phyloP scores from a whole-genome alignment of 208 protist species.

The Zelonia costaricensis region DNA sequence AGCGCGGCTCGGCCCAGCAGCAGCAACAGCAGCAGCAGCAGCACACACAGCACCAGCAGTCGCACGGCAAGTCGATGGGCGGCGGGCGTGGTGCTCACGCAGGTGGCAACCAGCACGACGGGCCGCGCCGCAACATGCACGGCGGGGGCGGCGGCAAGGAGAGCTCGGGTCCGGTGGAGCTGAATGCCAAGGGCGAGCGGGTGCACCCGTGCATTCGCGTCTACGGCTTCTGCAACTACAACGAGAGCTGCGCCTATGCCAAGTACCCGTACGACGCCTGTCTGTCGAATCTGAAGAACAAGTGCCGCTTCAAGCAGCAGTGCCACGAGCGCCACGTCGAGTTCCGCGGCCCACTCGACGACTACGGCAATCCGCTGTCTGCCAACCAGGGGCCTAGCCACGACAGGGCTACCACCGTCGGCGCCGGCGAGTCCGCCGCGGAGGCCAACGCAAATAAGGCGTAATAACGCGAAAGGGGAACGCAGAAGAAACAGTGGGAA shows the following conservation, averaged over 20 bases:
- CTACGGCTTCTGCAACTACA: constrained; percentile 91
- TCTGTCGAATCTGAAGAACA: constrained; percentile 87
- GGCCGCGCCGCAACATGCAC: constrained; percentile 18
- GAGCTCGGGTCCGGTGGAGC: constrained; percentile 27
- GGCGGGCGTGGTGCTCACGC: background rate
- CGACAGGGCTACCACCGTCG: background rate
- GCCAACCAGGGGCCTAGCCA: constrained; percentile 7
- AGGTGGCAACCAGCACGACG: constrained; percentile 5
- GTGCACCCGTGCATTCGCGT: constrained; percentile 89
- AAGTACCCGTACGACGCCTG: constrained; percentile 90
- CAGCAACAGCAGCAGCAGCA: constrained; percentile 7
- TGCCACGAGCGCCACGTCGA: constrained; percentile 90
- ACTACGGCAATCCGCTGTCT: constrained; percentile 36
- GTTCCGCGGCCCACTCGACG: constrained; percentile 69
- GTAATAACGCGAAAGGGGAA: too few species aligned
- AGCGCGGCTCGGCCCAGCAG: constrained; percentile 11
- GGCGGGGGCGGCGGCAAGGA: constrained; percentile 20
- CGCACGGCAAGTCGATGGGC: constrained; percentile 2
- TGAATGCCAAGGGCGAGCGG: constrained; percentile 60
- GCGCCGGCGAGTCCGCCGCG: background rate
- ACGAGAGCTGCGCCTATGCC: constrained; percentile 81
- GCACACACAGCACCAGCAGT: constrained; percentile 10
- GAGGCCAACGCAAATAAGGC: constrained; percentile 12
- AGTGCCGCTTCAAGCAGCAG: constrained; percentile 84
- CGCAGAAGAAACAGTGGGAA: too few species aligned